These are phyloP conservation scores for Suillus subluteus DNA, from an alignment of 768 basidiomycete genomes.

Conservation along the genomic window DNA sequence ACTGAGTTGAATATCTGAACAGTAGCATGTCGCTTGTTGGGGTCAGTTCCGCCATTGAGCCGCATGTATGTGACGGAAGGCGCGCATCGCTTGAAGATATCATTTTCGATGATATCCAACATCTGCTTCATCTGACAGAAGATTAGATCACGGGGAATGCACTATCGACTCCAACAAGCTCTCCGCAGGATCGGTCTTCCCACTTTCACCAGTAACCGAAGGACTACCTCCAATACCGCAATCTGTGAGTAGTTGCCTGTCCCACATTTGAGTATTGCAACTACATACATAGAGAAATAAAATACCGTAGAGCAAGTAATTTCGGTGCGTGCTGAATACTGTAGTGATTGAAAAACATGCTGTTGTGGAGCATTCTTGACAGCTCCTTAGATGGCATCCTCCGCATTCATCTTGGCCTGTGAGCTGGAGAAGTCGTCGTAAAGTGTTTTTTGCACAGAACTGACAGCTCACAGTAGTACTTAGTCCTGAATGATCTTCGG, in stretches of 20 bases:
- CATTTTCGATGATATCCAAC: constrained; percentile 95
- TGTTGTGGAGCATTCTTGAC: constrained; percentile 56
- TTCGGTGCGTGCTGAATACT: constrained; percentile 94
- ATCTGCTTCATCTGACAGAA: constrained; percentile 99
- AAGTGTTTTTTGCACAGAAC: constrained; percentile 79
- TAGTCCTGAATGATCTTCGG: constrained; percentile 99
- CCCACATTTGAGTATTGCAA: not conserved
- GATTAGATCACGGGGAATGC: constrained; percentile 94
- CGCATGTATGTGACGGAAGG: constrained; percentile 98
- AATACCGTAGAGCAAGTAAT: constrained; percentile 85
- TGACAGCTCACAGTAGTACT: constrained; percentile 91
- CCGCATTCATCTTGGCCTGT: constrained; percentile 63
- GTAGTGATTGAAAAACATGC: constrained; percentile 96
- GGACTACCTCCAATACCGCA: constrained; percentile 83
- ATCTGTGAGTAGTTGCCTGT: constrained; percentile 89
- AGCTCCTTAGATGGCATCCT: constrained; percentile 58
- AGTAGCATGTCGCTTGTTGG: constrained; percentile 92
- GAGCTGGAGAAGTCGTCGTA: constrained; percentile 94
- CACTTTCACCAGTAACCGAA: constrained; percentile 48
- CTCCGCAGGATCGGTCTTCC: constrained; percentile 72
- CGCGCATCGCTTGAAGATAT: constrained; percentile 90
- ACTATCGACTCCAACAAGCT: constrained; percentile 51
- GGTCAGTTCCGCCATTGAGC: constrained; percentile 90
- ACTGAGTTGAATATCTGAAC: constrained; percentile 97
- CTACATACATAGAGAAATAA: not conserved